These are phyloP conservation scores for Cryptococcus maquisensis DNA, from an alignment of 1,284 basidiomycete species.

Conservation along the genomic window DNA sequence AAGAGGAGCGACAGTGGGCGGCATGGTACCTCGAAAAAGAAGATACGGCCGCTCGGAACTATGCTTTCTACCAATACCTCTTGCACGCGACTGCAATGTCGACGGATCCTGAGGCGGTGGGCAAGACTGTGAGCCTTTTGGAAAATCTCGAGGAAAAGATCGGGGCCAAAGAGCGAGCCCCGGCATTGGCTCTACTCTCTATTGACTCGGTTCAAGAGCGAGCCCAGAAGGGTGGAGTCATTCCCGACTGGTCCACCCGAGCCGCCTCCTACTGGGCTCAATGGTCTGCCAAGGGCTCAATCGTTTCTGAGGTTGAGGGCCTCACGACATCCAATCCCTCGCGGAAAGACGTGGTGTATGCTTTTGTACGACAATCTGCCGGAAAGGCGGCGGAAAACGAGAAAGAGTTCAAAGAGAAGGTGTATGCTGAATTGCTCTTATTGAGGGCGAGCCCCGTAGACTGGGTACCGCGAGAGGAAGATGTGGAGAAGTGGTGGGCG, in stretches of 20 bases:
- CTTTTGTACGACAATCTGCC: slow-evolving; percentile 4
- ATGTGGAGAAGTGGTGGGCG: slow-evolving; percentile 23
- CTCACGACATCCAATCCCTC: background rate
- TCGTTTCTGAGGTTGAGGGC: slow-evolving; percentile 32
- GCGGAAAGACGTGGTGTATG: too few relatives aligned
- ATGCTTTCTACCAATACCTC: slow-evolving; percentile 36
- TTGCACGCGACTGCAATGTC: slow-evolving; percentile 4
- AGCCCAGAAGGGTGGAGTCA: background rate
- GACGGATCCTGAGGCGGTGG: background rate
- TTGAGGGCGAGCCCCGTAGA: slow-evolving; percentile 6
- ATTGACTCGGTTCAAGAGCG: slow-evolving; percentile 9
- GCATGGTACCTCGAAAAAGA: slow-evolving; percentile 13
- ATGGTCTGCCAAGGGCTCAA: slow-evolving; percentile 35
- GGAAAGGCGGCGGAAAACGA: slow-evolving; percentile 4
- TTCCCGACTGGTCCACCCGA: slow-evolving; percentile 16
- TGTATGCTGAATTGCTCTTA: slow-evolving; percentile 25
- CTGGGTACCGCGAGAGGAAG: slow-evolving; percentile 11
- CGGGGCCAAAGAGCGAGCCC: slow-evolving; percentile 32
- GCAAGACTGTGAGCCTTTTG: slow-evolving; percentile 11
- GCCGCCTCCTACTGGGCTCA: slow-evolving; percentile 30
- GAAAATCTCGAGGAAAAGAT: slow-evolving; percentile 17
- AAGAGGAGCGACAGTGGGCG: slow-evolving; percentile 27
- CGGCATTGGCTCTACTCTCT: slow-evolving; percentile 28
- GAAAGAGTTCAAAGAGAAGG: slow-evolving; percentile 18
- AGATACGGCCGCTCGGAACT: slow-evolving; percentile 34